Evolutionary conservation across 495 filamentous ascomycete genomes (phyloP).

Genomic region (Lophiotrema nucula): DNA sequence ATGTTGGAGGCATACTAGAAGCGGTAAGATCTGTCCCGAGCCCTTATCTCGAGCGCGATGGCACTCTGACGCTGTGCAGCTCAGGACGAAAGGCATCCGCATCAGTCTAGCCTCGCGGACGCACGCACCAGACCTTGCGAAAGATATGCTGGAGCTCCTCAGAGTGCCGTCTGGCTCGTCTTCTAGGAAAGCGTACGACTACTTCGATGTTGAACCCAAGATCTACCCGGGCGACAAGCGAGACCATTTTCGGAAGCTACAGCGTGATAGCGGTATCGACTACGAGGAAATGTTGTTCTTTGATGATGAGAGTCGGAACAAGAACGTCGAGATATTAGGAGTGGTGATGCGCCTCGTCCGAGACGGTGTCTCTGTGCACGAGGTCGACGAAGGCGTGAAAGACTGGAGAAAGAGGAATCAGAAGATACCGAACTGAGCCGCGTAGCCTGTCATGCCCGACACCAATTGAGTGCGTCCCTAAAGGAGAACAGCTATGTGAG

Average conservation of each 20-base stretch:
- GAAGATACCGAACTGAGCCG: conserved; percentile 7
- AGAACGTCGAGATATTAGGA: conserved; percentile 74
- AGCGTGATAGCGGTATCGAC: conserved; percentile 61
- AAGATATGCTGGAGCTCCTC: conserved; percentile 75
- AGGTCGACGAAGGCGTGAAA: conserved; percentile 75
- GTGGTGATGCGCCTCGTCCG: conserved; percentile 79
- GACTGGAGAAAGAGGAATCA: conserved; percentile 74
- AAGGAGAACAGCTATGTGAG: not conserved
- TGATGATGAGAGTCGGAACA: conserved; percentile 87
- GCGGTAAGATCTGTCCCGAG: conserved; percentile 45
- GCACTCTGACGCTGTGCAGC: conserved; percentile 6
- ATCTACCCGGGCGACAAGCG: conserved; percentile 89
- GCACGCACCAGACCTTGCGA: conserved; percentile 71
- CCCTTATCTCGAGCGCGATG: not conserved
- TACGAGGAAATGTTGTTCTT: conserved; percentile 94
- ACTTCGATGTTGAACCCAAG: conserved; percentile 75
- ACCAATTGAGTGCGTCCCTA: not conserved
- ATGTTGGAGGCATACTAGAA: conserved; percentile 70
- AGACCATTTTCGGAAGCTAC: conserved; percentile 73
- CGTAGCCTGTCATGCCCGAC: conserved; percentile 3
- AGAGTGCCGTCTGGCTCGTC: conserved; percentile 54
- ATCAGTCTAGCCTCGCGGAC: conserved; percentile 84
- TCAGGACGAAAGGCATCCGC: conserved; percentile 50
- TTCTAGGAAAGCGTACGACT: conserved; percentile 59
- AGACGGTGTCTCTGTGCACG: conserved; percentile 74